These are phyloP conservation scores for Eimeria tenella DNA, from an alignment of 169 alveolate genomes.

Conservation along the genomic window DNA sequence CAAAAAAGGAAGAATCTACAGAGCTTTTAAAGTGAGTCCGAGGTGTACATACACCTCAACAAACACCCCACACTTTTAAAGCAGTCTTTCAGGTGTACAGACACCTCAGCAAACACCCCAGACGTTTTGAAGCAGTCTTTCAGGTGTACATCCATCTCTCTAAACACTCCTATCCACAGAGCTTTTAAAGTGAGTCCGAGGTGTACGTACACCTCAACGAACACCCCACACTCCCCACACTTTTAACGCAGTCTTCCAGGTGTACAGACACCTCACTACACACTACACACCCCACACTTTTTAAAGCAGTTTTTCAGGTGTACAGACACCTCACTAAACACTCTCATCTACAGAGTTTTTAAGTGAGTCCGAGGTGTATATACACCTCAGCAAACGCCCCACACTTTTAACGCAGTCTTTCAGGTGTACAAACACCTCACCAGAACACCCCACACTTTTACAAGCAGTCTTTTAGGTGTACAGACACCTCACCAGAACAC, in stretches of 20 bases:
- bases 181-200: no score
- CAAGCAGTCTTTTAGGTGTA: neutral
- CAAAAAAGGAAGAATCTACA: constrained; percentile 85
- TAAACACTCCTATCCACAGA: no score
- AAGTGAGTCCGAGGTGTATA: neutral
- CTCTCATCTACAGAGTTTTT: constrained; percentile 71
- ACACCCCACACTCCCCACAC: neutral
- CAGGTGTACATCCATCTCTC: neutral
- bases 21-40: constrained; percentile 46
- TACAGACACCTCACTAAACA: no score
- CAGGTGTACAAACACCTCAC: neutral
- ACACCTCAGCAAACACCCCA: neutral
- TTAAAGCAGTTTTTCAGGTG: no score
- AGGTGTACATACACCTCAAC: neutral
- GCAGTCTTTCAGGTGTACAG: neutral
- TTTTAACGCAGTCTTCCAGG: neutral
- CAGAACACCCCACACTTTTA: neutral
- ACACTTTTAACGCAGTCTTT: no score
- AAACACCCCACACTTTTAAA: no score
- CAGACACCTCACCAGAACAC: no score
- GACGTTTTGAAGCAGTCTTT: neutral
- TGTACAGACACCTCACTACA: neutral
- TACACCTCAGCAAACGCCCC: neutral
- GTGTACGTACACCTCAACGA: neutral
- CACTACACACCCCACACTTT: no score